Base-by-base conservation (phyloP, 176 grass and related monocot species). In the Dendrocalamus sinicus region DNA sequence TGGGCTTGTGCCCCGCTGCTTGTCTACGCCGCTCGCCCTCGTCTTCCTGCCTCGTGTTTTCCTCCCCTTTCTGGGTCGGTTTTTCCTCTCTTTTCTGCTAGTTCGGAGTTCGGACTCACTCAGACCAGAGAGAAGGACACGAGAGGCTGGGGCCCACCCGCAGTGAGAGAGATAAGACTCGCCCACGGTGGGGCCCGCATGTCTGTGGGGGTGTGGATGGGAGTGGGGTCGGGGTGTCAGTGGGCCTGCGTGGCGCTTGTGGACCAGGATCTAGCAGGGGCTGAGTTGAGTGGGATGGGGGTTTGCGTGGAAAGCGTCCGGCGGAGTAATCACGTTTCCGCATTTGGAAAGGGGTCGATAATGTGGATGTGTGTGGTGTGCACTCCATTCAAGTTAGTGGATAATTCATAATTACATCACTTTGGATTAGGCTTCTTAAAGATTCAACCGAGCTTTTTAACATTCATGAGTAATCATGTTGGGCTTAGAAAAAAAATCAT, bases 21-120 rank as follows among this genome's bases (percentile, higher is more conserved):
- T 39, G 50, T 75, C 79, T 88, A 77, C 51, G 32, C 84, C 83
- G 39, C 85, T n/a, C 47, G 41, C 46, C 22, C 77, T 68, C 82
- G 46, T 63, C 72, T 84, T 51, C 71, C 82, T 47, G 51, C 79
- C n/a, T 79, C 75, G 54, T 19, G 45, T 79, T 79, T 72, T 53
- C 60, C 1, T 35, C 13, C 19, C n/a, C 15, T 26, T 76, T 48
- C 24, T 65, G 47, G 17, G 55, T 84, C 23, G 22, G 6, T 37
- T 71, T 67, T 45, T 64, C 24, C 10, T 19, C 0, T 50, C 12
- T 64, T 19, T 45, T 16, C 10, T 47, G 54, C 54, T 32, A 20
- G 9, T 32, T 50, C 54, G 1, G 41, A 13, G 35, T 4, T 39
- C 37, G 37, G 37, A 39, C 37, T 39, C 37, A 39, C 55, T 78